Evolutionary conservation across 176 grass and related monocot genomes (phyloP), one percentile per base, ranked within the genome.

Genomic region (Phoenix dactylifera): DNA sequence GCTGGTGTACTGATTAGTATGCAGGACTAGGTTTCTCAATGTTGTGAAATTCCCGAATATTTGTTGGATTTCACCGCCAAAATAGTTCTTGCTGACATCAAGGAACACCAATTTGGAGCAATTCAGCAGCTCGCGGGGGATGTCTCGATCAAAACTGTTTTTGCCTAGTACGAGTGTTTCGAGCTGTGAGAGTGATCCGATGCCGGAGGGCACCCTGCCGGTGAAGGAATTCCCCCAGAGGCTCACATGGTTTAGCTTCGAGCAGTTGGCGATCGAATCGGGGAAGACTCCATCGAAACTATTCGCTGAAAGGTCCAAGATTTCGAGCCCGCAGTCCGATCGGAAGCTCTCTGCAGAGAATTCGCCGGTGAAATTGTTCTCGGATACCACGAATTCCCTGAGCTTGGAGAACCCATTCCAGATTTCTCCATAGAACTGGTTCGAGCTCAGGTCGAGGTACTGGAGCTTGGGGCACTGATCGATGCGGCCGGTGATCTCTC

Each of bases 401-500:
- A 91, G 85, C 23, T 62, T 72, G 5, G 75, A 15, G 48, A 88
- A 61, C 16, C 87, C 87, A 2, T 69, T 60, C 93, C 93, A 85
- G 12, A 97, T 59, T 64, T 85, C 63, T 18, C 93, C 93, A 6
- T 35, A 80, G 74, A 97, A 91, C 4, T 68, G 22, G 70, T 97
- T 97, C 3, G 84, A 73, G 74, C 87, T 88, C 68, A 97, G 56
- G 77, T 97, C 93, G 68, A 88, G 65, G 53, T 71, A 51, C 66
- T 65, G 6, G 0, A 97, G 87, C 63, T 71, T 80, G 10, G 15
- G 0, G 72, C 87, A 97, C 52, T 67, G 58, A 26, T 83, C 81
- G 22, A 92, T 80, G 17, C 73, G 24, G 16, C 69, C 59, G 3
- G 77, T 56, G 79, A 97, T 76, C 23, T 63, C 23, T 10, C 78